Evolutionary conservation across 2,329 filamentous ascomycete species (phyloP), one percentile per base, ranked within the genome.

Genomic region (Coniochaeta hoffmannii): DNA sequence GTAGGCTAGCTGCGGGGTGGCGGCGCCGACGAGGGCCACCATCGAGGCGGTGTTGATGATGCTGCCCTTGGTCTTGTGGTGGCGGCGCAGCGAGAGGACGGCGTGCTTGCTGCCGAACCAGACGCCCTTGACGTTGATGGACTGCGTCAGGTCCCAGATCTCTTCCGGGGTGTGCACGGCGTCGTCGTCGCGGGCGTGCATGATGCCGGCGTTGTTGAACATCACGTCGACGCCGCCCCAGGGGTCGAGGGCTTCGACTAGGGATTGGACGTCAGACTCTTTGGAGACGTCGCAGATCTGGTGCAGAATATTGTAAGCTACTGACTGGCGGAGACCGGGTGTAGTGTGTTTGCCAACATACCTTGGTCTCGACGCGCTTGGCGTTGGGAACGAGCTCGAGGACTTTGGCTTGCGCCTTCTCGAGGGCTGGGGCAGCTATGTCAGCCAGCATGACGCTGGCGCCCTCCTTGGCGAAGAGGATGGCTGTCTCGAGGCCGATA

Each of bases 191-290:
- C 87, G 79, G 50, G 84, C 86, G 75, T 96, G 92, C 92, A 97
- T 97, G 72, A 97, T 97, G 55, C 92, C 92, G 24, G 92, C 92
- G 71, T 97, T 97, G 83, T 97, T 97, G 85, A 96, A 97, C 65
- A 96, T 89, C 67, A 96, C 78, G 69, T 97, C 92, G 3, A 94
- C 73, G 46, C 92, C 92, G 66, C 92, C 92, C 88, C 89, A 95
- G 56, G 82, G 68, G 71, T 97, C 92, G 56, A 93, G 75, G 10
- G 81, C 74, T 62, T 89, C 87, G 53, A 96, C 78, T 68, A 88
- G 83, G 55, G 85, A 83, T 66, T 90, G 75, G 31, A 97, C 85
- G 56, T 94, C 82, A 58, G 80, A 72, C 70, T 97, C 92, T 66
- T 91, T 92, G 69, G 89, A 91, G 55, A 97, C 92, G 67, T 97